phyloP scores from a whole-genome alignment of 2,329 filamentous ascomycete genomes.

The Sarocladium kiliense region DNA sequence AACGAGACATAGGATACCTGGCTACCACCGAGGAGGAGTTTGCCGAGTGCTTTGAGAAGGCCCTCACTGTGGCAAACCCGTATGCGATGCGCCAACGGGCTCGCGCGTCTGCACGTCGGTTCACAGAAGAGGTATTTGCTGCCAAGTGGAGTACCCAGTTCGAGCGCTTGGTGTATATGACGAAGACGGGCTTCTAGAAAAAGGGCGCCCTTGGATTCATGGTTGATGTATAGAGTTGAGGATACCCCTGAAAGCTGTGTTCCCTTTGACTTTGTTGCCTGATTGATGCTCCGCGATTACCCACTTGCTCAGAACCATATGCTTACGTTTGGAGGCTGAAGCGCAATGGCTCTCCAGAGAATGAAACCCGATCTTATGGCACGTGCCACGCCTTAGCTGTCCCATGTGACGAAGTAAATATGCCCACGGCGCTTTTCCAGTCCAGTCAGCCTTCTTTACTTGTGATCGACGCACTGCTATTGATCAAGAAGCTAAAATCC shows the following conservation, averaged over 20 bases:
- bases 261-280: neutral
- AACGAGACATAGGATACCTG: slow-evolving; percentile 65
- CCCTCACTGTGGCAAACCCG: slow-evolving; percentile 66
- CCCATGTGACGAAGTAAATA: too few species aligned
- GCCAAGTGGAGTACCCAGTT: slow-evolving; percentile 73
- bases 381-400: too few species aligned
- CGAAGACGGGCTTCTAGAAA: slow-evolving; percentile 14
- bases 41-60: slow-evolving; percentile 72
- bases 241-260: slow-evolving; percentile 11
- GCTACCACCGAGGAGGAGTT: slow-evolving; percentile 76
- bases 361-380: too few species aligned
- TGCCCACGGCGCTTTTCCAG: too few species aligned
- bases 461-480: too few species aligned
- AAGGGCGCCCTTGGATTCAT: neutral
- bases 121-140: slow-evolving; percentile 83
- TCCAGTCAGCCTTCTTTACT: too few species aligned
- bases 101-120: slow-evolving; percentile 71
- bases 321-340: too few species aligned
- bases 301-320: too few species aligned
- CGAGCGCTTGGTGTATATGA: slow-evolving; percentile 59
- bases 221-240: slow-evolving; percentile 9
- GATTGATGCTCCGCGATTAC: neutral
- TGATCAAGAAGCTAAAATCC: too few species aligned
- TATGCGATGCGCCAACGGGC: slow-evolving; percentile 72
- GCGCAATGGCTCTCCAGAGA: too few species aligned